Percentiles rank a stretch among this genome's conserved stretches.
Conservation (phyloP, 495 filamentous ascomycete species). For the Aspergillus cavernicola region DNA sequence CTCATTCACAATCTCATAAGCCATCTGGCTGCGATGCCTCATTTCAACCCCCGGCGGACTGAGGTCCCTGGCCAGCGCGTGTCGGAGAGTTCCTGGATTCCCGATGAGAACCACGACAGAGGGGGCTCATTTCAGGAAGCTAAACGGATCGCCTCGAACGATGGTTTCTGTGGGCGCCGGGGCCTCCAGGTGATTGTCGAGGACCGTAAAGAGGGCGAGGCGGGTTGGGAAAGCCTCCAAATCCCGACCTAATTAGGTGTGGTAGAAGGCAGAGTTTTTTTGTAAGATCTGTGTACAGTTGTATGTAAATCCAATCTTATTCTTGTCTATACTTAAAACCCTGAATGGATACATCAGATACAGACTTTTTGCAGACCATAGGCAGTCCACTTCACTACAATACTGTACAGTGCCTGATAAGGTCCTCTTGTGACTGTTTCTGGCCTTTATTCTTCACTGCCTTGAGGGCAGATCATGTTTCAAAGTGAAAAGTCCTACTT, state of each 20-base stretch:
- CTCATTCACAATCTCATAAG: conserved; percentile 54
- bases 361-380: background rate
- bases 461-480: too few relatives aligned
- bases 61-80: conserved; percentile 53
- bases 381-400: too few relatives aligned
- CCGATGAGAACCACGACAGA: conserved; percentile 24
- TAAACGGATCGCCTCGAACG: conserved; percentile 42
- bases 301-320: conserved; percentile 1
- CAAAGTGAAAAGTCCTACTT: too few relatives aligned
- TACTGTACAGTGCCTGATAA: too few relatives aligned
- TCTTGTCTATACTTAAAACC: background rate
- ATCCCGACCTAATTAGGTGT: conserved; percentile 22
- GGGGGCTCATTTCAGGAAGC: conserved; percentile 41
- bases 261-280: background rate
- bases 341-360: background rate
- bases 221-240: conserved; percentile 49
- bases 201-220: conserved; percentile 44
- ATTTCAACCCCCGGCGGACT: conserved; percentile 53
- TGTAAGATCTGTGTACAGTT: background rate
- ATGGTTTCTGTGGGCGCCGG: conserved; percentile 55
- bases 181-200: conserved; percentile 56
- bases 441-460: too few relatives aligned
- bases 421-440: too few relatives aligned
- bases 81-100: conserved; percentile 51
- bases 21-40: conserved; percentile 49